Base-by-base conservation (phyloP, 805 yeast genomes). In the Sporopachydermia quercuum region DNA sequence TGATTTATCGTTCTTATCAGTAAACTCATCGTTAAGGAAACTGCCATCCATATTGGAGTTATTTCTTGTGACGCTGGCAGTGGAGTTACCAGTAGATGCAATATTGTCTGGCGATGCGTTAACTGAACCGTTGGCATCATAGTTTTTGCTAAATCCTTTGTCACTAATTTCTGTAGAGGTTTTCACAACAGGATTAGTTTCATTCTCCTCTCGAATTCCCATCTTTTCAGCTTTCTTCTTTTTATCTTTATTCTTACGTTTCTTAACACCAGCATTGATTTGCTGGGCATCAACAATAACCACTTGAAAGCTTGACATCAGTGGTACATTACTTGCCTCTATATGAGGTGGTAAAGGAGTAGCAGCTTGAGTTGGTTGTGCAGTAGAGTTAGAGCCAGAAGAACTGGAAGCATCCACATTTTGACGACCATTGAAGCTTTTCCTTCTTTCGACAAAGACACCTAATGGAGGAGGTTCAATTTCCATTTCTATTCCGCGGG, bases 261-360 rank as follows among this genome's bases (percentile, higher is more conserved):
- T 23, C 30, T 23, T 23, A 8, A 23, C 8, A 23, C 30, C 30
- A 23, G 30, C 30, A 8, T 23, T 23, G n/a, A 23, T 23, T 23
- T 23, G 30, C 30, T 23, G 30, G n/a, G 30, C 30, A 23, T 23
- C 30, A 8, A 23, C 30, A 8, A 23, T 23, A 23, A 23, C 30
- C n/a, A 23, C 30, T 23, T 23, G 30, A n/a, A 23, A 23, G n/a
- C 30, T 23, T n/a, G 30, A 23, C 30, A 23, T 23, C 30, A 23
- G 30, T n/a, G 30, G 30, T n/a, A 23, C 30, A n/a, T 23, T 23
- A 23, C 30, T 23, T 8, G 30, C 30, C n/a, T 23, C 30, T 23
- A 23, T 23, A 23, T 23, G 30, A 8, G 30, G 30, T 8, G 30
- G 30, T n/a, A n/a, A n/a, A 8, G 30, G 30, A 23, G 13, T 23